Evolutionary conservation across 306 rosid species (phyloP).

Genomic region (Urtica urens): DNA sequence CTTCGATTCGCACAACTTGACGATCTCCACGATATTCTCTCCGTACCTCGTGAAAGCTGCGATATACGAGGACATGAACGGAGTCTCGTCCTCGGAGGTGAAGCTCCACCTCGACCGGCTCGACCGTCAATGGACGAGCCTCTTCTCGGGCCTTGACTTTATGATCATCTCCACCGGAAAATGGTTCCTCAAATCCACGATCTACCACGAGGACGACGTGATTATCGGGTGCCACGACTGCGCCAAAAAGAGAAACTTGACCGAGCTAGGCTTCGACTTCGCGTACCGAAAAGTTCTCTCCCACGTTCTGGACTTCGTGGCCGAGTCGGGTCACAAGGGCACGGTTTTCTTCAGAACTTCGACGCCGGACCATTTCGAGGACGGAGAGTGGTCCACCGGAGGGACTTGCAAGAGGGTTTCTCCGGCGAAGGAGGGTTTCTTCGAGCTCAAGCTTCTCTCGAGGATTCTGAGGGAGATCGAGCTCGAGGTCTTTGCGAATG

Average conservation of each 20-base stretch:
- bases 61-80: constrained; percentile 77
- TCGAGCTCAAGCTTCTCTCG: constrained; percentile 45
- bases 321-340: constrained; percentile 66
- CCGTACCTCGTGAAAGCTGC: constrained; percentile 83
- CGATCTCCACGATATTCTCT: constrained; percentile 59
- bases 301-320: constrained; percentile 45
- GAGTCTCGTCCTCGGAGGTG: constrained; percentile 84
- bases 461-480: constrained; percentile 48
- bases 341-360: constrained; percentile 65
- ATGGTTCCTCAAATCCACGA: constrained; percentile 86
- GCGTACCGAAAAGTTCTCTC: constrained; percentile 75
- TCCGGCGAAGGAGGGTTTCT: constrained; percentile 74
- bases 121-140: constrained; percentile 53
- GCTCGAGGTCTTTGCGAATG: constrained; percentile 53
- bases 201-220: constrained; percentile 63
- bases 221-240: constrained; percentile 78
- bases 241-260: constrained; percentile 46
- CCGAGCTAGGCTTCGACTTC: constrained; percentile 64
- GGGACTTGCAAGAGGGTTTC: constrained; percentile 64
- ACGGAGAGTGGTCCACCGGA: constrained; percentile 90
- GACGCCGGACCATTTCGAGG: constrained; percentile 90
- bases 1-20: constrained; percentile 61
- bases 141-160: constrained; percentile 45
- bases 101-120: constrained; percentile 67
- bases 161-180: constrained; percentile 81